phyloP scores from a whole-genome alignment of 2,329 filamentous ascomycete species.

The Penicillium sp. region DNA sequence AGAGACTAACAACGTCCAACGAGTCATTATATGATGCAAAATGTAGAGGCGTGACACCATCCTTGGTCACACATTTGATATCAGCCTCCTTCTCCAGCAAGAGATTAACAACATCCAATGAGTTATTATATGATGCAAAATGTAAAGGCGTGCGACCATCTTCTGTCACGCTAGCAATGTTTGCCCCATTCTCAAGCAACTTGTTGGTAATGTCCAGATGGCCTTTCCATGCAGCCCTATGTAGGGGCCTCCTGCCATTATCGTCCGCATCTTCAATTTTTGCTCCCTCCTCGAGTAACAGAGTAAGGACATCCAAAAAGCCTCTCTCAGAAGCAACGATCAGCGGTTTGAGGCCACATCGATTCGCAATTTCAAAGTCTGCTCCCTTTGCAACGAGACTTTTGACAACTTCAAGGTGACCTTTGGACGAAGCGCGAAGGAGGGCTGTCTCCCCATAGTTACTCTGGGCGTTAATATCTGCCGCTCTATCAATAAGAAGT shows the following conservation, averaged over 20 bases:
- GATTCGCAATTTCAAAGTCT: background rate
- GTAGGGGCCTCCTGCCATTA: background rate
- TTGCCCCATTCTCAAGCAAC: no score
- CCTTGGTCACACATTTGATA: no score
- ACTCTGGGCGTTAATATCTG: no score
- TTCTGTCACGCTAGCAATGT: background rate
- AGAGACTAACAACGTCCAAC: no score
- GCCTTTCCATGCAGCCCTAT: background rate
- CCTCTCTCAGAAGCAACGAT: rapidly evolving
- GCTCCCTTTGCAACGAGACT: background rate
- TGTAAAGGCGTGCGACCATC: background rate
- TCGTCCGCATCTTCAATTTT: background rate
- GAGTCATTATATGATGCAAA: no score
- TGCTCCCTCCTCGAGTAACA: background rate
- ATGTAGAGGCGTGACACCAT: background rate
- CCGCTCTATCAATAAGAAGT: no score
- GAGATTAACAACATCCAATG: background rate
- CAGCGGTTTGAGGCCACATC: background rate
- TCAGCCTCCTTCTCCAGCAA: background rate
- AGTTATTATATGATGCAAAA: background rate
- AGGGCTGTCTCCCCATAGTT: no score
- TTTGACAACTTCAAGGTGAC: background rate
- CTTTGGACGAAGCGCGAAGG: no score
- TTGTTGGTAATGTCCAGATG: background rate
- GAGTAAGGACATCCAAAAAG: background rate